These are phyloP conservation scores for Solanum hybrid DNA, from an alignment of 305 asterid species.

Conservation along the genomic window DNA sequence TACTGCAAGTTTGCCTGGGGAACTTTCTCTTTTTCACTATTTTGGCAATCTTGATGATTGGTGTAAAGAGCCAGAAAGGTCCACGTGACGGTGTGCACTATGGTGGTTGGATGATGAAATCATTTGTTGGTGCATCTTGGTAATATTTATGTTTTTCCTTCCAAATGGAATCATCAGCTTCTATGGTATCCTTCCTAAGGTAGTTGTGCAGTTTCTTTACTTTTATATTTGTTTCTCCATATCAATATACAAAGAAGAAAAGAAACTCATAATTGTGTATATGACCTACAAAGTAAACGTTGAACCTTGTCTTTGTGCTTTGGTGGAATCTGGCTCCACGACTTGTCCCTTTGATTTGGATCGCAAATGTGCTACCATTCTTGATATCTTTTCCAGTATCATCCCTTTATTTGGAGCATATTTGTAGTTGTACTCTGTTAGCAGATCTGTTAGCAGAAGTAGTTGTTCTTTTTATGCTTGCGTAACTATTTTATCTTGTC, in stretches of 20 bases:
- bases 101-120: conserved; percentile 90
- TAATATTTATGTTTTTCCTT: conserved; percentile 76
- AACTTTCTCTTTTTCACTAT: conserved; percentile 79
- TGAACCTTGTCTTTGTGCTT: neutral
- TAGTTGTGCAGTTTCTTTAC: neutral
- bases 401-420: no score
- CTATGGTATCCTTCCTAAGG: conserved; percentile 35
- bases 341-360: neutral
- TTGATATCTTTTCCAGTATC: neutral
- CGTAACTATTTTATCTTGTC: neutral
- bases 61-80: conserved; percentile 79
- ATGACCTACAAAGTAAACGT: neutral
- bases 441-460: neutral
- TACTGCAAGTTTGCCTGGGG: conserved; percentile 85
- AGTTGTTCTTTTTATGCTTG: neutral
- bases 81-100: conserved; percentile 82
- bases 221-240: neutral
- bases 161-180: conserved; percentile 76
- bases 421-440: neutral
- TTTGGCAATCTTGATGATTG: conserved; percentile 69
- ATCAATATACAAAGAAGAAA: neutral
- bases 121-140: conserved; percentile 74
- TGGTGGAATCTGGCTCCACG: neutral
- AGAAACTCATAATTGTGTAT: neutral
- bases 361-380: neutral